Evolutionary conservation across 441 rosid species (phyloP).

Genomic region (Dalechampia spathulata): DNA sequence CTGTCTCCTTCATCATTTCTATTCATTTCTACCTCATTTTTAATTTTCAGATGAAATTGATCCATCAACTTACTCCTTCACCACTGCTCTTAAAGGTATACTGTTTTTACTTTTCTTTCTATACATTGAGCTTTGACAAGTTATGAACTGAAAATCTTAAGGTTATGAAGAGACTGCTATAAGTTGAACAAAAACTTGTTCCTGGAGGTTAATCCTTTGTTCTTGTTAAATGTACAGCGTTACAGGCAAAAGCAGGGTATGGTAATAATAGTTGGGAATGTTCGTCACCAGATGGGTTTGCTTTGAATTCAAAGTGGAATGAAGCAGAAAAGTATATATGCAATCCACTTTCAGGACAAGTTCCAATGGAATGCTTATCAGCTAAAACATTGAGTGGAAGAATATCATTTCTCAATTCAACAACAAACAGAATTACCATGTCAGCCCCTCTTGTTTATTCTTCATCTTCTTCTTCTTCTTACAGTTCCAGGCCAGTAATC

Average conservation of each 20-base stretch:
- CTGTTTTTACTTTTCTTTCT: no score
- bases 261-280: conserved; percentile 49
- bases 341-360: conserved; percentile 86
- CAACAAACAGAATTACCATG: conserved; percentile 42
- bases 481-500: not conserved
- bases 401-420: conserved; percentile 55
- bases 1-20: no score
- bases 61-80: conserved; percentile 91
- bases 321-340: conserved; percentile 93
- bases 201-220: no score
- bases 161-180: no score
- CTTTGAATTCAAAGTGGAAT: conserved; percentile 84
- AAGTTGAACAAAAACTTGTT: no score
- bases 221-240: conserved; percentile 53
- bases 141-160: no score
- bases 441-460: conserved; percentile 77
- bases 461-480: conserved; percentile 8
- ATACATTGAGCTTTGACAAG: no score
- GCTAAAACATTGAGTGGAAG: conserved; percentile 72
- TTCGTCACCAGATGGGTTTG: conserved; percentile 67
- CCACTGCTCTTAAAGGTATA: conserved; percentile 73
- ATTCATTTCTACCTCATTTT: not conserved
- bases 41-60: conserved; percentile 87
- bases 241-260: conserved; percentile 79
- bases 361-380: conserved; percentile 89